These are phyloP conservation scores for Didymella lethalis DNA, from an alignment of 2,329 filamentous ascomycete species.

Conservation along the genomic window DNA sequence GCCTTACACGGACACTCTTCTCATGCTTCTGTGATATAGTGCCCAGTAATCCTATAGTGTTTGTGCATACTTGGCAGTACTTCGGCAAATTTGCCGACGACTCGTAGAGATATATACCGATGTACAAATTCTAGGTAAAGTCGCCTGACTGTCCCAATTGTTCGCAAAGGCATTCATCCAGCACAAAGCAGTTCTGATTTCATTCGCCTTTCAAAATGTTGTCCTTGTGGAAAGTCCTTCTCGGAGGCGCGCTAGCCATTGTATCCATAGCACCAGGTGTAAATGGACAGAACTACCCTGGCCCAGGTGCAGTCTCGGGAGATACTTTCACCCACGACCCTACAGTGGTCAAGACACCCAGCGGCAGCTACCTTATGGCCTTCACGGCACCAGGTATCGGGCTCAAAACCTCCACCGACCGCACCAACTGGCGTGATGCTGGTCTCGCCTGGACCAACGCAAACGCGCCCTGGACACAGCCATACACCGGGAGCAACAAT, in stretches of 20 bases:
- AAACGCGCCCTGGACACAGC: conserved; percentile 9
- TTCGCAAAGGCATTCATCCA: background rate
- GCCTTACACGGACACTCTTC: background rate
- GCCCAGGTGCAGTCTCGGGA: conserved; percentile 12
- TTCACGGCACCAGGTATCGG: conserved; percentile 13
- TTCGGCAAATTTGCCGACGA: background rate
- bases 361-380: conserved; percentile 17
- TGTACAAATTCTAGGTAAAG: background rate
- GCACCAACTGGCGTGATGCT: conserved; percentile 19
- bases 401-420: conserved; percentile 23
- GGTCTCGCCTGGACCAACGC: conserved; percentile 19
- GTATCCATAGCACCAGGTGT: conserved; percentile 10
- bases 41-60: background rate
- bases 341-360: conserved; percentile 17
- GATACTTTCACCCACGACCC: conserved; percentile 17
- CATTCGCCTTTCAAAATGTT: conserved; percentile 2
- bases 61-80: background rate
- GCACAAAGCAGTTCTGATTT: background rate
- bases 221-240: conserved; percentile 11
- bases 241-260: conserved; percentile 10
- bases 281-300: conserved; percentile 13
- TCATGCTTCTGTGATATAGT: background rate
- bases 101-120: background rate
- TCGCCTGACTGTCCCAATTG: background rate
- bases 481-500: conserved; percentile 8